Percentiles rank a stretch among this genome's conserved stretches.
Conservation (phyloP, 177 flowering plant species). For the Telopea speciosissima region DNA sequence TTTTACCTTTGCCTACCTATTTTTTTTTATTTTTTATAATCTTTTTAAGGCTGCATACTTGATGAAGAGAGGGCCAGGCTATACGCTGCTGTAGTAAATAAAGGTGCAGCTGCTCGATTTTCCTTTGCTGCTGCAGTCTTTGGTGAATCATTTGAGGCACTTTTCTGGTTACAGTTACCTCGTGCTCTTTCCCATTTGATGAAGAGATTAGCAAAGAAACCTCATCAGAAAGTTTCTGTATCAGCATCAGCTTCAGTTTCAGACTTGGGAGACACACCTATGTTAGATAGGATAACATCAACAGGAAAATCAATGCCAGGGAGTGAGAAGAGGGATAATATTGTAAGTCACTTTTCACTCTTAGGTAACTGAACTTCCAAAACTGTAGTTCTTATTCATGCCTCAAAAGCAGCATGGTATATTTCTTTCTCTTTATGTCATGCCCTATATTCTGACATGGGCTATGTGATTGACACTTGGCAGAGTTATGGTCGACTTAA, state of each 20-base stretch:
- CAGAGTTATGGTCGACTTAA: slow-evolving; percentile 62
- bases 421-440: not conserved
- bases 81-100: slow-evolving; percentile 63
- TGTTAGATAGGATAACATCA: slow-evolving; percentile 51
- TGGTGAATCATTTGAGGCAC: slow-evolving; percentile 89
- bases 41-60: slow-evolving; percentile 75
- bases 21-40: no score
- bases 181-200: slow-evolving; percentile 66
- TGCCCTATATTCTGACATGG: not conserved
- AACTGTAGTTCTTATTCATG: no score
- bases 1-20: slow-evolving; percentile 5
- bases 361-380: not conserved
- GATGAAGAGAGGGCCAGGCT: slow-evolving; percentile 75
- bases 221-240: slow-evolving; percentile 34
- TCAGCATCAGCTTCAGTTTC: slow-evolving; percentile 24
- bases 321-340: slow-evolving; percentile 31
- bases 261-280: slow-evolving; percentile 55
- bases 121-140: slow-evolving; percentile 96
- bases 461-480: slow-evolving; percentile 5
- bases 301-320: slow-evolving; percentile 53
- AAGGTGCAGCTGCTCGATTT: slow-evolving; percentile 76
- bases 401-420: no score
- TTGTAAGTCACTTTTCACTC: slow-evolving; percentile 37
- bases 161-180: slow-evolving; percentile 95
- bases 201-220: slow-evolving; percentile 50